Percentiles rank a stretch among this genome's conserved stretches.
These are phyloP conservation scores for Fusarium redolens DNA, from an alignment of 2,329 filamentous ascomycete species.

Conservation along the genomic window DNA sequence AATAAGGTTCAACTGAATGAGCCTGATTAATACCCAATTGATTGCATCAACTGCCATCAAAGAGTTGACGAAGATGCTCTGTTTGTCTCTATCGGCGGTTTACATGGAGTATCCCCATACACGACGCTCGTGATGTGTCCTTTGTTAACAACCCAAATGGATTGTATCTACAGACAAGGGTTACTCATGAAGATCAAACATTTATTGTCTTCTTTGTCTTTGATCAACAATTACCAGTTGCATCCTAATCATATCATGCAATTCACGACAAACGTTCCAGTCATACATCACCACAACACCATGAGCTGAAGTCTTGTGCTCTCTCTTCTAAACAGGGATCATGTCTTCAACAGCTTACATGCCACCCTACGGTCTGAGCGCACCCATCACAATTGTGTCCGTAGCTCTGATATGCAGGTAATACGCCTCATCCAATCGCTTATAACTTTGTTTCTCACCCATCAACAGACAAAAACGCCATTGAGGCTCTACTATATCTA, in stretches of 20 bases:
- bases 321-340: constrained; percentile 8
- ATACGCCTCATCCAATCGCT: constrained; percentile 1
- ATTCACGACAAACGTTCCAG: neutral
- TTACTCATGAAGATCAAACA: neutral
- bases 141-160: too few relatives aligned
- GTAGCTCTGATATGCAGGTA: neutral
- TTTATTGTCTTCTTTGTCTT: neutral
- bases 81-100: rapidly evolving
- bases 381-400: constrained; percentile 7
- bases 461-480: neutral
- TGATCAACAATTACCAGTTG: neutral
- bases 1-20: neutral
- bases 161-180: neutral
- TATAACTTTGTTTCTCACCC: neutral
- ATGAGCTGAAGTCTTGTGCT: neutral
- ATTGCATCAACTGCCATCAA: neutral
- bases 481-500: neutral
- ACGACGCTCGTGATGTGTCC: too few relatives aligned
- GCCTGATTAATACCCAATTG: neutral
- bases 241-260: neutral
- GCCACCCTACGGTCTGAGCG: constrained; percentile 24
- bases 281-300: neutral
- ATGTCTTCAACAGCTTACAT: constrained; percentile 16
- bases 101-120: neutral
- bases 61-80: neutral